These are phyloP conservation scores for Globisporangium mamillatum DNA, from an alignment of 352 stramenopile species.

Conservation along the genomic window DNA sequence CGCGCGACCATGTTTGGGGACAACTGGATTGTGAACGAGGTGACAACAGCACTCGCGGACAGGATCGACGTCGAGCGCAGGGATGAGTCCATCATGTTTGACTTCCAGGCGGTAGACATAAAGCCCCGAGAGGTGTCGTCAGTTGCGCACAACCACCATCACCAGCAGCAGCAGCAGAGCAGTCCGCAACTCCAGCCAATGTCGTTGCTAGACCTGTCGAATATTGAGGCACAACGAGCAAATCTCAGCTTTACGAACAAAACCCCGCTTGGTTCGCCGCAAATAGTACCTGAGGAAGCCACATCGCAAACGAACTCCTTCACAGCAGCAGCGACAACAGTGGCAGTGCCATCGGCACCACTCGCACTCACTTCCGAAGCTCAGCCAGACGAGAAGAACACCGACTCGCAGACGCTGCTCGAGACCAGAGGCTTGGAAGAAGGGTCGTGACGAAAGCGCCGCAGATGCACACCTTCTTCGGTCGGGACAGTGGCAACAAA, in stretches of 20 bases:
- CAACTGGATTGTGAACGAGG: constrained; percentile 6
- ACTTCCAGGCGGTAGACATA: constrained; percentile 5
- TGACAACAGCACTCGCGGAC: not conserved
- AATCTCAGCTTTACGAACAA: not conserved
- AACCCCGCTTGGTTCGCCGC: not conserved
- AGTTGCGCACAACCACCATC: not conserved
- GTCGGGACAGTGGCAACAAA: too few species aligned
- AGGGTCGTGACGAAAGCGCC: not conserved
- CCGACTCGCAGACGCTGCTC: not conserved
- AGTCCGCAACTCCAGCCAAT: not conserved
- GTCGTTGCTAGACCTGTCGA: not conserved
- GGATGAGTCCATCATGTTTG: constrained; percentile 8
- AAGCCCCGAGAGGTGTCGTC: not conserved
- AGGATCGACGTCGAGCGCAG: constrained; percentile 6
- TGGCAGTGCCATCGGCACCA: not conserved
- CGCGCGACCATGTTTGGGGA: constrained; percentile 6
- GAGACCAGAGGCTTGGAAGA: not conserved
- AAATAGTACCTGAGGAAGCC: not conserved
- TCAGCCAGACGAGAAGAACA: too few species aligned
- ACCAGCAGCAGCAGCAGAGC: not conserved
- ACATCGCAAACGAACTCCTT: not conserved
- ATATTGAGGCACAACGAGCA: not conserved
- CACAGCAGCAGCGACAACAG: not conserved
- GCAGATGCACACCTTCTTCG: not conserved
- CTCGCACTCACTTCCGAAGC: not conserved